Base-by-base conservation (phyloP, 2,329 filamentous ascomycete genomes). In the Elsinoe australis region DNA sequence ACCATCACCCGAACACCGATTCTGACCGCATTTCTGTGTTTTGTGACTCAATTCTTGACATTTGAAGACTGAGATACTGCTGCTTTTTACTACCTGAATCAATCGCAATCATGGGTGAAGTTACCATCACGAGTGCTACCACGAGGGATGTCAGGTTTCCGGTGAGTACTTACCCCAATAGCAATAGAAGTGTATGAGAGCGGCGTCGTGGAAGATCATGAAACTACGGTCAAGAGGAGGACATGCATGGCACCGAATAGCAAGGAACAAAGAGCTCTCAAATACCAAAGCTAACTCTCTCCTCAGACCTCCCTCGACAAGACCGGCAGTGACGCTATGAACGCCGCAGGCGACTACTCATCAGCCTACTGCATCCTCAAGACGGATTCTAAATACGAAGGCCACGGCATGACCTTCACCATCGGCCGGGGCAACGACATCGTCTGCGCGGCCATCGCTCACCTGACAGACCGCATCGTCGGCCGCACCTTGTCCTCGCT, bases 271-370 rank as follows among this genome's bases (percentile, higher is more conserved):
- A 14, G 12, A 57, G 52, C 5, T 10, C 14, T 8, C 8, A 18
- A n/a, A 9, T 31, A 34, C 14, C 5, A 19, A n/a, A 24, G 41
- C 38, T 52, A 32, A 51, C 39, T 26, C 44, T 28, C 14, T 26
- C 15, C 17, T 5, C 45, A 78, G 66, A 95, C 88, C n/a, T 95
- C 88, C 32, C 80, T 95, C 52, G 87, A 94, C 69, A 92, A 90
- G 71, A 94, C 87, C n/a, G 88, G 88, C 59, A 94, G 87, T 6
- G 89, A 95, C 77, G 89, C 87, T 61, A 95, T 95, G 89, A 95
- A 95, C 63, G 85, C 86, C 2, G 87, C 88, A 2, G 85, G 87
- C 53, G 87, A 95, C 68, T 95, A 95, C 70, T 94, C 87, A 1
- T 76, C 88, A 9, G 88, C 89, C n/a, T 95, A 95, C 73, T 94